Base-by-base conservation (phyloP, 2,329 filamentous ascomycete genomes). In the Mollisia scopiformis region DNA sequence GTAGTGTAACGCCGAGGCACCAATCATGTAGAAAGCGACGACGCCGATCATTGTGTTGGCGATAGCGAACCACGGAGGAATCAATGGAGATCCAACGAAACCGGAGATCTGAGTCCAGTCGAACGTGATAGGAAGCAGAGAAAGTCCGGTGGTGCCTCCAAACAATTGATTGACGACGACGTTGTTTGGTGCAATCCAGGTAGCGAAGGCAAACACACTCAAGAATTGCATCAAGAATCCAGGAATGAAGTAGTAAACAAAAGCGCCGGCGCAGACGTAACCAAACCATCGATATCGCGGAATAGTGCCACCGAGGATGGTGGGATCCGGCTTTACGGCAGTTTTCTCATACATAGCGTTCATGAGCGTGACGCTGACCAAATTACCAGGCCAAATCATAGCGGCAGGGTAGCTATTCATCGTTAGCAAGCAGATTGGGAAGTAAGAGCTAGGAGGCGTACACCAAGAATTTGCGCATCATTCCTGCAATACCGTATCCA, bases 81-180 rank as follows among this genome's bases (percentile, higher is more conserved):
- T 1, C 30, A 70, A 69, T 1, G 73, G 73, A 6, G 68, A 68
- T 31, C 66, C 67, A 5, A 75, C 49, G 28, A 51, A 51, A 23
- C 49, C 49, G 16, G 49, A 51, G 19, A 51, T 51, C n/a, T 51
- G 49, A 21, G 49, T 51, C 49, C 49, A 51, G 16, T 51, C 49
- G 19, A 51, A 51, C 7, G 49, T 51, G 7, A 51, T 51, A 7
- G 49, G 49, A n/a, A 51, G 49, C 23, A 51, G 49, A 6, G 49
- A 51, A 19, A 51, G 30, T 51, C 89, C 89, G 0, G 85, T 88
- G 27, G 58, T 53, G 1, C 87, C 88, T 2, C 89, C 90, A 67
- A 92, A 92, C 1, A 92, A 70, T 72, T 92, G 89, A 66, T 92
- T 92, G 46, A 92, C 74, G 8, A 90, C 76, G 0, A 84, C 78